Percentiles rank a stretch among this genome's conserved stretches.
These are phyloP conservation scores for Spathaspora boniae DNA, from an alignment of 805 yeast genomes.

Conservation along the genomic window DNA sequence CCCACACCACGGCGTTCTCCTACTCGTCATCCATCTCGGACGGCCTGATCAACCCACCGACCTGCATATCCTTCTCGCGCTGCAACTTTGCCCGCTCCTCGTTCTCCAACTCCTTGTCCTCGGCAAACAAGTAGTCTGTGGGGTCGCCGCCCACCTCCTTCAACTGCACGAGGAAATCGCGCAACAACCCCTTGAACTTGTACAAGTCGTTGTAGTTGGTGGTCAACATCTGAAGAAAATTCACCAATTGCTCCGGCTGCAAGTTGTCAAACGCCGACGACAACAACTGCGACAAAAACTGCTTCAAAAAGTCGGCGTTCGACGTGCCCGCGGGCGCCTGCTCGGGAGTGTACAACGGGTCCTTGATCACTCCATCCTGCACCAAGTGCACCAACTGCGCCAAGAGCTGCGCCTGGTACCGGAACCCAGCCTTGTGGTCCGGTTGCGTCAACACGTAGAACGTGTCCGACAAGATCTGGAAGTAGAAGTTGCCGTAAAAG, in stretches of 20 bases:
- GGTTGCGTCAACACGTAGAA: conserved; percentile 93
- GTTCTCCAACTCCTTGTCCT: conserved; percentile 79
- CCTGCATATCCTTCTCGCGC: conserved; percentile 76
- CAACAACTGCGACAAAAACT: conserved; percentile 78
- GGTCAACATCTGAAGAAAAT: conserved; percentile 75
- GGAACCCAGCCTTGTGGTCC: conserved; percentile 96
- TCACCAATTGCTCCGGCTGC: conserved; percentile 75
- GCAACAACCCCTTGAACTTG: conserved; percentile 77
- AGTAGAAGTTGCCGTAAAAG: conserved; percentile 84
- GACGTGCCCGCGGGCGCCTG: conserved; percentile 84
- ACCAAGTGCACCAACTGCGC: conserved; percentile 82
- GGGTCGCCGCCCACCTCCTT: conserved; percentile 95
- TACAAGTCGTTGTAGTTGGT: conserved; percentile 66
- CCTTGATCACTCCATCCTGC: conserved; percentile 67
- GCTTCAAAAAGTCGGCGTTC: conserved; percentile 73
- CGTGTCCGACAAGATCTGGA: conserved; percentile 86
- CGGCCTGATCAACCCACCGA: conserved; percentile 94
- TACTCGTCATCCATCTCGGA: conserved; percentile 82
- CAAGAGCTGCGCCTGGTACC: conserved; percentile 78
- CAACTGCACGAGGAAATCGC: conserved; percentile 95
- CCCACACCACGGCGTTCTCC: background rate
- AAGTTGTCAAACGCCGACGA: conserved; percentile 90
- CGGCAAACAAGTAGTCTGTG: conserved; percentile 91
- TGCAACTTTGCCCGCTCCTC: conserved; percentile 66
- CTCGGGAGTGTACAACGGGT: conserved; percentile 75